Conservation (phyloP, 345 rosid species). For the Bruguiera sexangula region DNA sequence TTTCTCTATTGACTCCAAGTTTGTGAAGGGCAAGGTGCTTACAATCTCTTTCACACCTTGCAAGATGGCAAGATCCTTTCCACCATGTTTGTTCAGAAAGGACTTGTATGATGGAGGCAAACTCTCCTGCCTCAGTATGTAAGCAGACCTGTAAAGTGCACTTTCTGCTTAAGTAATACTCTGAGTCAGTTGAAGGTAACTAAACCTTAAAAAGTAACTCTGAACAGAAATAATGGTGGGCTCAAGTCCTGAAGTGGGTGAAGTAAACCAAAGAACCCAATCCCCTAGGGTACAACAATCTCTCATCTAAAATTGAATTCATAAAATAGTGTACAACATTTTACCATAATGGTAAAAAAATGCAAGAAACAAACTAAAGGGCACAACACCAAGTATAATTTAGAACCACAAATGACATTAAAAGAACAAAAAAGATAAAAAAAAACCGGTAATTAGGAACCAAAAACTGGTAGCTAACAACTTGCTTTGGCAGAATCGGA, state of each 20-base stretch:
- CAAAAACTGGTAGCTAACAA: neutral
- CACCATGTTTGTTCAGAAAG: slow-evolving; percentile 85
- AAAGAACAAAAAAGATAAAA: too few relatives aligned
- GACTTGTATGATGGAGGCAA: slow-evolving; percentile 90
- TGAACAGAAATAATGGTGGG: neutral
- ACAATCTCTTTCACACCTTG: slow-evolving; percentile 80
- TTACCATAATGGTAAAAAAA: too few relatives aligned
- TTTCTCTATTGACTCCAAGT: slow-evolving; percentile 62
- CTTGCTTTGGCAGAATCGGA: slow-evolving; percentile 1
- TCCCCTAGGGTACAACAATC: too few relatives aligned
- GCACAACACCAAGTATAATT: too few relatives aligned
- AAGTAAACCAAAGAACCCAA: too few relatives aligned
- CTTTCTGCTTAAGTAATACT: slow-evolving; percentile 12
- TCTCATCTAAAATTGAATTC: too few relatives aligned
- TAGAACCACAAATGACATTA: too few relatives aligned
- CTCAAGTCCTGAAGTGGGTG: too few relatives aligned
- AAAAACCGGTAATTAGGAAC: too few relatives aligned
- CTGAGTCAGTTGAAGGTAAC: neutral
- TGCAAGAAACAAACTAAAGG: too few relatives aligned
- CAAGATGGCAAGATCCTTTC: slow-evolving; percentile 60
- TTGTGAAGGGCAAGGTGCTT: slow-evolving; percentile 57
- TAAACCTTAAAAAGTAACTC: neutral
- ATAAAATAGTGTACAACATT: too few relatives aligned
- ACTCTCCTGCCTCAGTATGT: slow-evolving; percentile 80
- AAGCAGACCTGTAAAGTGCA: slow-evolving; percentile 67